Evolutionary conservation across 345 rosid genomes (phyloP), one percentile per base, ranked within the genome.

Genomic region (Citrus unshiu): DNA sequence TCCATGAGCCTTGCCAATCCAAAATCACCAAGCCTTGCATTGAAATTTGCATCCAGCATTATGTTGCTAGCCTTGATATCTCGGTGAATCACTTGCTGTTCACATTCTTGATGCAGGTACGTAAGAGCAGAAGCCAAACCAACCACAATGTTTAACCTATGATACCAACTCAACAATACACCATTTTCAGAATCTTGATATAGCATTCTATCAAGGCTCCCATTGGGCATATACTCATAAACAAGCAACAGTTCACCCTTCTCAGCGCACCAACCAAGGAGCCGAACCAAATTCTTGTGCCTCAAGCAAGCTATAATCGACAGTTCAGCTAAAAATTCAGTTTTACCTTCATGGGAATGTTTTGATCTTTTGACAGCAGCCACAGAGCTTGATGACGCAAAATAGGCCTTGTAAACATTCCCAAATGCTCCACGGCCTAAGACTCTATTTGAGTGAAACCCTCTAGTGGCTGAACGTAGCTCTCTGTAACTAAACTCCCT

Each of bases 1-100:
- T 96, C 99, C 83, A 91, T 94, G 9, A 96, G 89, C 85, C 98
- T 93, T 6, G 99, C 99, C 59, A 96, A 82, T 74, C 99, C 98
- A 7, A 96, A 96, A 83, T 96, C 98, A 1, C 99, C 98, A 0
- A 96, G 92, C 88, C 97, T 90, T 0, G 98, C 91, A 60, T 93
- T 96, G 84, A 93, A 91, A 82, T 91, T 86, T 10, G 74, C 86
- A 82, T 96, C 99, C 10, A 96, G 93, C 99, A 96, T 89, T 73
- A 96, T 85, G 76, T 96, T 94, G 76, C 97, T 94, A 0, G 97
- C 83, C 83, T 94, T 94, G 37, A 96, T 93, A 79, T 96, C 99
- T 82, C 98, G 85, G 70, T 94, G 99, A 62, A 96, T 95, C 63
- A 94, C 98, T 69, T 91, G 97, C 88, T 91, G 95, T 84, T 96